These are phyloP conservation scores for Rhodofomes roseus DNA, from an alignment of 1,284 basidiomycete genomes.

Conservation along the genomic window DNA sequence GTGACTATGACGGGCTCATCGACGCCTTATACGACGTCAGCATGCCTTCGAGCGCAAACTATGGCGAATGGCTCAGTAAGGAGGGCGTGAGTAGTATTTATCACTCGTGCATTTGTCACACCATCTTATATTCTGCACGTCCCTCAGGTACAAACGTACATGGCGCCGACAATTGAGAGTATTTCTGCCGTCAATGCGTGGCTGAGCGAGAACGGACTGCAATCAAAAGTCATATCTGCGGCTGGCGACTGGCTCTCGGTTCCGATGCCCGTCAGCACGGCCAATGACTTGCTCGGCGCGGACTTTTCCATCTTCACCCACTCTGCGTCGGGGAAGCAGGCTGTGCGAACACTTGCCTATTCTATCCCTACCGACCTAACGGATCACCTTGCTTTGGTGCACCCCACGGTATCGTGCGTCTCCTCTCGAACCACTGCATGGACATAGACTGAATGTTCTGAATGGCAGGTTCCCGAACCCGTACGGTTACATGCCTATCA, in stretches of 20 bases:
- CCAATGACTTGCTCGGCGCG: constrained; percentile 24
- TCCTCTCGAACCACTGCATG: neutral
- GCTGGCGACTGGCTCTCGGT: constrained; percentile 40
- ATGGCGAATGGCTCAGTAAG: constrained; percentile 25
- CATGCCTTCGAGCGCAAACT: constrained; percentile 19
- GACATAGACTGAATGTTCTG: too few species aligned
- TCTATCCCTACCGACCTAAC: constrained; percentile 31
- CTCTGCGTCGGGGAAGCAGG: constrained; percentile 23
- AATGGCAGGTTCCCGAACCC: too few species aligned
- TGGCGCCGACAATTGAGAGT: constrained; percentile 31
- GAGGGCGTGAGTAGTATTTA: constrained; percentile 18
- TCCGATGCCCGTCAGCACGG: constrained; percentile 26
- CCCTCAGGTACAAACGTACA: constrained; percentile 27
- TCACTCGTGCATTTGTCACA: constrained; percentile 6
- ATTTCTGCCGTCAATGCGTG: constrained; percentile 34
- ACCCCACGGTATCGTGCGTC: neutral
- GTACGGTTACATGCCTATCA: too few species aligned
- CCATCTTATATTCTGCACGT: neutral
- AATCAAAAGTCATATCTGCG: constrained; percentile 26
- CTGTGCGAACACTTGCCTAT: constrained; percentile 34
- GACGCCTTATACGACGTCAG: constrained; percentile 22
- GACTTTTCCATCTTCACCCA: constrained; percentile 34
- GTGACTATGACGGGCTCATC: constrained; percentile 21
- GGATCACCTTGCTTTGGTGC: constrained; percentile 30
- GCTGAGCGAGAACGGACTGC: constrained; percentile 34